These are phyloP conservation scores for Capronia americana DNA, from an alignment of 2,329 filamentous ascomycete genomes.

Conservation along the genomic window DNA sequence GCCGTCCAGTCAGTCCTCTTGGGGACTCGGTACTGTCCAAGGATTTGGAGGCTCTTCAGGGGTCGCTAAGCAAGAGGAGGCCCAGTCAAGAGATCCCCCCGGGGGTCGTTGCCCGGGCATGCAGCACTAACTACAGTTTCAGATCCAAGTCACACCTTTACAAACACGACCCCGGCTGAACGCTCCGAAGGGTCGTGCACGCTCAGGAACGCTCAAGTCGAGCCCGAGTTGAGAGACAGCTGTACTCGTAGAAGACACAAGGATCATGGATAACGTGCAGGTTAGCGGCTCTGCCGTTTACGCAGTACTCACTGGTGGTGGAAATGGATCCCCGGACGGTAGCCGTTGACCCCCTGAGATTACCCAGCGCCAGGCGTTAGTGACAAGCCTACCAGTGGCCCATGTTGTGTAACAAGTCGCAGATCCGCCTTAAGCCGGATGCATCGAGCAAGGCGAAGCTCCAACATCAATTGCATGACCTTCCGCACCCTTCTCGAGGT, in stretches of 20 bases:
- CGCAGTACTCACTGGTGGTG: not conserved
- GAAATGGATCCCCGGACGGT: not conserved
- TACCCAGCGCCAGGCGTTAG: not conserved
- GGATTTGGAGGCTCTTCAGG: not conserved
- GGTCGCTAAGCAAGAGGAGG: not conserved
- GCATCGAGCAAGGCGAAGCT: not conserved
- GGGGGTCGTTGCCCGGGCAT: not conserved
- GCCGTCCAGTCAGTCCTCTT: not conserved
- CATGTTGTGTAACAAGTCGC: constrained; percentile 7
- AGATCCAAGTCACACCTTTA: not conserved
- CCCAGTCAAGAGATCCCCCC: not conserved
- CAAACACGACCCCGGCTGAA: not conserved
- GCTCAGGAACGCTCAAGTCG: not conserved
- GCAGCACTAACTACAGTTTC: not conserved
- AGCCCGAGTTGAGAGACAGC: not conserved
- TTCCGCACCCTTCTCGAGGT: not conserved
- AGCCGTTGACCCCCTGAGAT: not conserved
- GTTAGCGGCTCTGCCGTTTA: not conserved
- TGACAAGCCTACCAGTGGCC: not conserved
- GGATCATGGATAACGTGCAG: not conserved
- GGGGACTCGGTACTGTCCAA: not conserved
- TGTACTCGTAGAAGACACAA: not conserved
- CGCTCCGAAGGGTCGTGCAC: not conserved
- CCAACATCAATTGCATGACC: not conserved
- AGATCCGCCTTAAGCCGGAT: constrained; percentile 9